Base-by-base conservation (phyloP, 306 rosid genomes). In the Fragaria nilgerrensis region DNA sequence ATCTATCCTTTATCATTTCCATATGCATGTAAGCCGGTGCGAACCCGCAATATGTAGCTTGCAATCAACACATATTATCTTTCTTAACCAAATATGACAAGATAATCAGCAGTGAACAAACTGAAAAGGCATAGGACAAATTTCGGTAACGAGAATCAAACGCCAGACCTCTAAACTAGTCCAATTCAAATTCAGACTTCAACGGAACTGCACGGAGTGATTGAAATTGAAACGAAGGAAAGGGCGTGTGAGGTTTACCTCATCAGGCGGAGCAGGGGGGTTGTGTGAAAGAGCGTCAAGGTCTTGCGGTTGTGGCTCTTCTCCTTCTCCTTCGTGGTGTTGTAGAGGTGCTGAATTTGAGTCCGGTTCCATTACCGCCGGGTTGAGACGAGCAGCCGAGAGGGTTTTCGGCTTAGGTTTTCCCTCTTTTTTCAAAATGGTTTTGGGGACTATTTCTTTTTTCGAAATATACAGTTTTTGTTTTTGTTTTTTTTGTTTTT, bases 181-280 rank as follows among this genome's bases (percentile, higher is more conserved):
- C 27, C 32, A 27, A 77, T 41, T 8, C 20, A 32, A 8, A 45
- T 19, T 12, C 5, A 9, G 17, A 32, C 52, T 5, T 1, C 68
- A 19, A 25, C 10, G 20, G 71, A 45, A 12, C 13, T 48, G 68
- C 11, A 77, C 23, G 50, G 56, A 45, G 4, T 4, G 0, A 20
- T 70, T 7, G 32, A 29, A 36, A 34, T 14, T 16, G 5, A 36
- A 11, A 56, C 5, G 9, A 52, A 52, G 41, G 15, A 22, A 5
- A 71, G 73, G 77, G 3, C 1, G 74, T 2, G 34, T 13, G 20
- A 16, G 78, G 49, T 3, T 5, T 49, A 91, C 92, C 92, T 89
- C 92, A n/a, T 89, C 86, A 19, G 85, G 68, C 3, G 94, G 97
- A 75, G 97, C 92, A 70, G 79, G 75, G 75, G 97, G 97, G 77